Evolutionary conservation across 495 filamentous ascomycete genomes (phyloP), one percentile per base, ranked within the genome.

Genomic region (Pseudoneurospora amorphoporcata): DNA sequence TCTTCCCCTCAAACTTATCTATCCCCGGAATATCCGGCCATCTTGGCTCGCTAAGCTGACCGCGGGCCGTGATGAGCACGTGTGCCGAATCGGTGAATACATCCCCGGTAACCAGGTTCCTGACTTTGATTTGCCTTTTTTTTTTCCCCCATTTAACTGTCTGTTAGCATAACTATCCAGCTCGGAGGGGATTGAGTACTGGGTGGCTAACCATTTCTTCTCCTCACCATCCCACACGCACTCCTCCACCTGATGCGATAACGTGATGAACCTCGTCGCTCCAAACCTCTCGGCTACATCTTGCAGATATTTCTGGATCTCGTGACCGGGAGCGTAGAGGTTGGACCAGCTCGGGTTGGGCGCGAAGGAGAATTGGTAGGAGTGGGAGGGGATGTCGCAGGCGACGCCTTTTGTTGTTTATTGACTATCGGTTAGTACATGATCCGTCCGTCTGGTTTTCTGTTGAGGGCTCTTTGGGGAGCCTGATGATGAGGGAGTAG

Each of bases 311-410:
- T 86, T 82, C 69, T 86, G 83, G 37, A 91, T 88, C 76, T 91
- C 90, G 68, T 84, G 83, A 70, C 90, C 89, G 0, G 89, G 88
- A 0, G 90, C 87, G 75, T 90, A 91, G 45, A 90, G 85, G 39
- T 86, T 80, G 5, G 88, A 86, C 90, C 90, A 92, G 75, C 86
- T 79, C 10, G 88, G 82, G 38, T 89, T 90, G 14, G 90, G 89
- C 39, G 89, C 90, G 73, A 91, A 92, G 5, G 87, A 87, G 76
- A 88, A 91, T 72, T 88, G 90, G 78, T 92, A 92, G 7, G 83
- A 85, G 47, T 85, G 83, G n/a, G 83, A 80, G 32, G 80, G 83
- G 17, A 85, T 81, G 53, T 85, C 83, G 71, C 83, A 85, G 58
- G 83, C 83, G 37, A 83, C 77, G 4, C 83, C 83, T 79, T 39